Conservation (phyloP, 192 early-diverging fungal species). For the Glomus cerebriforme region DNA sequence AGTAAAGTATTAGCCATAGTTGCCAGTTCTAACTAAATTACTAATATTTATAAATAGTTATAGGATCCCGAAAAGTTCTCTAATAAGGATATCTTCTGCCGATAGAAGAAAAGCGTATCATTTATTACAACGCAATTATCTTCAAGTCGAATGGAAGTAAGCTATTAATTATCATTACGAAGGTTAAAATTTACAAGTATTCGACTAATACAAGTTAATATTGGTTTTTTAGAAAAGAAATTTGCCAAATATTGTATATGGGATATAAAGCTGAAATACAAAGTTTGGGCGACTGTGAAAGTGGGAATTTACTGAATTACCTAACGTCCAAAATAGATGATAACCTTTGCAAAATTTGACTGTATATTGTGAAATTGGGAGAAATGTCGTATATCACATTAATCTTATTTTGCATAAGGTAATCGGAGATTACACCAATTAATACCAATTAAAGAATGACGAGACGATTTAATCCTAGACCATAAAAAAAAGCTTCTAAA, state of each 20-base stretch:
- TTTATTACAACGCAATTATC: constrained; percentile 18
- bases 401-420: too few species aligned
- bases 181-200: background rate
- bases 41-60: constrained; percentile 5
- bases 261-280: constrained; percentile 28
- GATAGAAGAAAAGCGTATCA: constrained; percentile 24
- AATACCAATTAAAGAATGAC: too few species aligned
- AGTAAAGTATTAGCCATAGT: background rate
- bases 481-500: background rate
- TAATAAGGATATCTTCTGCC: background rate
- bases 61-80: constrained; percentile 14
- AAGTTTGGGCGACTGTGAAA: background rate
- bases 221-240: background rate
- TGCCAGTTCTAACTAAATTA: background rate
- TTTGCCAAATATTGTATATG: background rate
- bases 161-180: background rate
- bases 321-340: background rate
- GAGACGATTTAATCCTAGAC: too few species aligned
- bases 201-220: background rate
- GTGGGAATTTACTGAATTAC: constrained; percentile 2
- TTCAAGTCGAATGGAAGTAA: constrained; percentile 21
- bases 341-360: too few species aligned
- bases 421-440: too few species aligned
- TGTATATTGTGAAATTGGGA: too few species aligned
- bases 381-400: too few species aligned